Conservation (phyloP, 768 basidiomycete genomes). For the Termitomyces sp. region DNA sequence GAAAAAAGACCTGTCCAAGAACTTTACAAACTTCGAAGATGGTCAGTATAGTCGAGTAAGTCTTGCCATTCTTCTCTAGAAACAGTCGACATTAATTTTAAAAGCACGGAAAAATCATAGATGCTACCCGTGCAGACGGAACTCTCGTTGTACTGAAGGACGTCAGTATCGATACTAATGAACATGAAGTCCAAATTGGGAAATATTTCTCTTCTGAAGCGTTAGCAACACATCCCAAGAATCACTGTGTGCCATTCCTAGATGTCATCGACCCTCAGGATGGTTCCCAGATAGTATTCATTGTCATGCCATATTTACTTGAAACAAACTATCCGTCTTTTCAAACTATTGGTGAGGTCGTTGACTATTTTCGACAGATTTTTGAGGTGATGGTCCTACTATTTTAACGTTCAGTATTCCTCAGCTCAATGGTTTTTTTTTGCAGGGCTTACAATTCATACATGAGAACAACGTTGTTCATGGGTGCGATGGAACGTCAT, state of each 20-base stretch:
- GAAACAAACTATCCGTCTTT: background rate
- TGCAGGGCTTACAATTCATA: background rate
- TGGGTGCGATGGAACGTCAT: background rate
- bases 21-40: background rate
- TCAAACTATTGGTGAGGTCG: background rate
- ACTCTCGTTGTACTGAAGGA: conserved; percentile 21
- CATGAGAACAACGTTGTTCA: background rate
- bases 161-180: conserved; percentile 3
- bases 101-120: conserved; percentile 11
- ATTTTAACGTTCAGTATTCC: background rate
- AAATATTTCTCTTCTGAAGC: conserved; percentile 13
- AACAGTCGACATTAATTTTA: background rate
- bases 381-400: background rate
- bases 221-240: conserved; percentile 15
- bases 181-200: conserved; percentile 23
- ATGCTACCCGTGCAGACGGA: conserved; percentile 24
- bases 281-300: conserved; percentile 6
- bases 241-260: conserved; percentile 26
- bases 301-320: conserved; percentile 22
- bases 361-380: background rate
- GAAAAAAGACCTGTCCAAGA: background rate
- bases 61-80: background rate
- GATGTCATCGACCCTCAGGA: conserved; percentile 12
- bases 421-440: background rate
- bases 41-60: background rate